Evolutionary conservation across 768 basidiomycete species (phyloP), one percentile per base, ranked within the genome.

Genomic region (Clathrus columnatus): DNA sequence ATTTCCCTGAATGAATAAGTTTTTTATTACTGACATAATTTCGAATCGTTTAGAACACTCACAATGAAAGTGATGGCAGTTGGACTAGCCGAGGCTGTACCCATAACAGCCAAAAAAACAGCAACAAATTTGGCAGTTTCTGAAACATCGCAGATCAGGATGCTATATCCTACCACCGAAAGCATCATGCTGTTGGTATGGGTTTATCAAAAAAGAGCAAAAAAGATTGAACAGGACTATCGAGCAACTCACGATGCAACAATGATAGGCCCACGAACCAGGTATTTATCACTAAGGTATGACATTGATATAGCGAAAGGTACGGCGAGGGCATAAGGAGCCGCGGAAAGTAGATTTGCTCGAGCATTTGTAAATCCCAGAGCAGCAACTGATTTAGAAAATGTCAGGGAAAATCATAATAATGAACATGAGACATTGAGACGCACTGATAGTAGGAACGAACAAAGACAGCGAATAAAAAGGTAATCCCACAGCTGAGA

Each of bases 321-420:
- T 64, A 72, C 73, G 16, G 67, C 70, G 36, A 72, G 63, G 20
- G 69, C 70, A 61, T 73, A 75, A 10, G 74, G 62, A 1, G 61
- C 61, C 2, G 59, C 62, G 8, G 59, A 62, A 21, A 64, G 60
- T 10, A 58, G 43, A 41, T 61, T 56, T 7, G 60, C 55, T 16
- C 47, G 54, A 11, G 50, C 65, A 59, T 61, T 56, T 7, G 56
- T 60, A 24, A 52, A 60, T 16, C 73, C 74, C 10, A 75, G 66
- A 7, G 61, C 61, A 5, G 65, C 60, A 49, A 57, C 56, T 57
- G 32, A 16, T 18, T 7, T 26, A 57, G 11, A 36, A n/a, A 5
- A n/a, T n/a, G n/a, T n/a, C n/a, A n/a, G n/a, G n/a, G n/a, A 11
- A 51, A 51, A 18, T 16, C 2, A 18, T 49, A 17, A 8, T 7